Evolutionary conservation across 805 yeast species (phyloP), one percentile per base, ranked within the genome.

Genomic region (Dipodascus geniculatus): DNA sequence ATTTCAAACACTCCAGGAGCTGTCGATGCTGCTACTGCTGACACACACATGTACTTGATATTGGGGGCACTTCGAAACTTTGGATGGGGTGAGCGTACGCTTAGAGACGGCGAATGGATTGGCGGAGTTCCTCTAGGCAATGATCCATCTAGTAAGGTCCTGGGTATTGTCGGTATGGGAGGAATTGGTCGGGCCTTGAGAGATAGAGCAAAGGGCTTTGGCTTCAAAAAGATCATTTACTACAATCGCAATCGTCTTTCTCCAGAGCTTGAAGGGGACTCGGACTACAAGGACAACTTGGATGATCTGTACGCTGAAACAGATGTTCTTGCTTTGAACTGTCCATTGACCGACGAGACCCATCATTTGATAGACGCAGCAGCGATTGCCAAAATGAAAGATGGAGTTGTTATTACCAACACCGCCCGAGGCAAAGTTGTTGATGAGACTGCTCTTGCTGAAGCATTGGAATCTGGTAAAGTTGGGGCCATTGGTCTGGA

Each of bases 121-220:
- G 73, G 67, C 9, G 74, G 71, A 2, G 70, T 71, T 2, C 69
- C 70, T 1, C 58, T 72, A 20, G 83, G 82, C 28, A 68, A 65
- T 51, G 77, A 74, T 54, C 82, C 82, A 31, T 72, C 72, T 55
- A 76, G 75, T 24, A 73, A 73, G 60, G 71, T 71, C 3, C 72
- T 80, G 19, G 85, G 85, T 2, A 78, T 80, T 53, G 67, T 80
- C 42, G 85, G 85, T 1, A 70, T 81, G 74, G 85, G 85, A 3
- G 83, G 83, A 4, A 79, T 80, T 64, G 85, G 85, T 51, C 71
- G 78, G 24, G 75, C 78, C 9, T 71, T 79, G 54, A 74, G 80
- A 35, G 79, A 77, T 61, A 71, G 81, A 58, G 69, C 74, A 54
- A 55, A 56, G 53, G 78, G 76, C 1, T 75, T 80, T 61, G 79